Evolutionary conservation across 2,329 filamentous ascomycete genomes (phyloP).

Genomic region (Harringtonia lauricola): DNA sequence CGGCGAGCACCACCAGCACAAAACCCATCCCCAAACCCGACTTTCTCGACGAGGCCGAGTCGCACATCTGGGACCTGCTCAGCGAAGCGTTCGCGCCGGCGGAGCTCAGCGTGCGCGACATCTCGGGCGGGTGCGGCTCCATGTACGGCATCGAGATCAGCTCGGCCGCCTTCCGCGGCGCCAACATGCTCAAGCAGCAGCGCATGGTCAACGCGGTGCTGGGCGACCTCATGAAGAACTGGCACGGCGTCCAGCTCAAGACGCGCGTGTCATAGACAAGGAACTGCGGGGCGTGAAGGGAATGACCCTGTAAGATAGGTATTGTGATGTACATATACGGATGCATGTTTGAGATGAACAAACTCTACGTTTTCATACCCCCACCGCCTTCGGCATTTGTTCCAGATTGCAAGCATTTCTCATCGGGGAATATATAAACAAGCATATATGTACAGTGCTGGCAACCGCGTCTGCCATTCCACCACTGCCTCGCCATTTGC

Average conservation of each 20-base stretch:
- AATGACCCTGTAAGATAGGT: not conserved
- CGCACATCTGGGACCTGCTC: slow-evolving; percentile 45
- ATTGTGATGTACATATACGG: no score
- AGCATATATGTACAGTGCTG: no score
- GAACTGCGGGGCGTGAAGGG: not conserved
- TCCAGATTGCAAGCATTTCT: no score
- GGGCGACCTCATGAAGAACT: slow-evolving; percentile 63
- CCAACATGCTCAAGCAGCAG: slow-evolving; percentile 70
- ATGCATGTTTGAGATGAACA: no score
- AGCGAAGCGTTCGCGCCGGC: slow-evolving; percentile 37
- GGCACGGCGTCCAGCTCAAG: slow-evolving; percentile 75
- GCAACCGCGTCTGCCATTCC: no score
- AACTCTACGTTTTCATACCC: no score
- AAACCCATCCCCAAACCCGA: slow-evolving; percentile 34
- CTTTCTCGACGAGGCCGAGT: slow-evolving; percentile 44
- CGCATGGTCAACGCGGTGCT: slow-evolving; percentile 67
- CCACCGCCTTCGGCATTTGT: no score
- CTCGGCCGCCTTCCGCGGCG: slow-evolving; percentile 58
- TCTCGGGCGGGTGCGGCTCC: slow-evolving; percentile 73
- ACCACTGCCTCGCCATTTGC: no score
- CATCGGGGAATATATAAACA: no score
- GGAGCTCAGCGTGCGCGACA: slow-evolving; percentile 58
- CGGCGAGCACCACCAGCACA: no score
- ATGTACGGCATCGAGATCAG: slow-evolving; percentile 80
- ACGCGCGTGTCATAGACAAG: slow-evolving; percentile 41